Conservation (phyloP, 129 eudicot species). For the Tanacetum coccineum region DNA sequence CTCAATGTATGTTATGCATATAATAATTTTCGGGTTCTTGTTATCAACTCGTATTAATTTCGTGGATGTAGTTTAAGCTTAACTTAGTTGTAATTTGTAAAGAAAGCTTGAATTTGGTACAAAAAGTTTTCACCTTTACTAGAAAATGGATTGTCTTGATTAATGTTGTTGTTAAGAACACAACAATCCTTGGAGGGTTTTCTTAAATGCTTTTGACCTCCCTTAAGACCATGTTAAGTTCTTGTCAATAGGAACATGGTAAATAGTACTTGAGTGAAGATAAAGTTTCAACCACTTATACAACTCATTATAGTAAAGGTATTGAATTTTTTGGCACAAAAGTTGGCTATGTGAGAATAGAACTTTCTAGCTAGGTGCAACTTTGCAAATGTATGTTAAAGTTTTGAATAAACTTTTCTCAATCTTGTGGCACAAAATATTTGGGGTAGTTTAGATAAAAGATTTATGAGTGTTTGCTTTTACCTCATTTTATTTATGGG, state of each 20-base stretch:
- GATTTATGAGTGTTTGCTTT: not conserved
- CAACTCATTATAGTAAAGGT: not conserved
- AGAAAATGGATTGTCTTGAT: slow-evolving; percentile 12
- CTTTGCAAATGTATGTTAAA: not conserved
- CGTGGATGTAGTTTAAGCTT: slow-evolving; percentile 3
- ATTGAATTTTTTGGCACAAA: slow-evolving; percentile 20
- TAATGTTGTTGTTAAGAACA: not conserved
- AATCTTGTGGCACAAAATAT: not conserved
- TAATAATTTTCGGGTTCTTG: not conserved
- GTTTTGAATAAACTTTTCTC: not conserved
- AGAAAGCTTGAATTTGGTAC: slow-evolving; percentile 16
- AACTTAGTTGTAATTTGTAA: no score
- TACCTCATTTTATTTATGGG: not conserved
- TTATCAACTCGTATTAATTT: slow-evolving; percentile 1
- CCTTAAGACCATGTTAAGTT: not conserved
- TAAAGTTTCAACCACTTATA: no score
- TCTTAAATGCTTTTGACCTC: not conserved
- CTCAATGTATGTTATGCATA: no score
- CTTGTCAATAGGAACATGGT: not conserved
- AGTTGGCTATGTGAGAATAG: not conserved
- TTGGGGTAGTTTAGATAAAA: not conserved
- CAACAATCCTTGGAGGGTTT: not conserved
- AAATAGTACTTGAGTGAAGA: no score
- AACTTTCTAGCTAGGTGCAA: not conserved
- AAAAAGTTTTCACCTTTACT: slow-evolving; percentile 4